A percentile compares a stretch with the other conserved stretches of the same genome.
These are phyloP conservation scores for Nigrospora oryzae DNA, from an alignment of 2,329 filamentous ascomycete species.

Conservation along the genomic window DNA sequence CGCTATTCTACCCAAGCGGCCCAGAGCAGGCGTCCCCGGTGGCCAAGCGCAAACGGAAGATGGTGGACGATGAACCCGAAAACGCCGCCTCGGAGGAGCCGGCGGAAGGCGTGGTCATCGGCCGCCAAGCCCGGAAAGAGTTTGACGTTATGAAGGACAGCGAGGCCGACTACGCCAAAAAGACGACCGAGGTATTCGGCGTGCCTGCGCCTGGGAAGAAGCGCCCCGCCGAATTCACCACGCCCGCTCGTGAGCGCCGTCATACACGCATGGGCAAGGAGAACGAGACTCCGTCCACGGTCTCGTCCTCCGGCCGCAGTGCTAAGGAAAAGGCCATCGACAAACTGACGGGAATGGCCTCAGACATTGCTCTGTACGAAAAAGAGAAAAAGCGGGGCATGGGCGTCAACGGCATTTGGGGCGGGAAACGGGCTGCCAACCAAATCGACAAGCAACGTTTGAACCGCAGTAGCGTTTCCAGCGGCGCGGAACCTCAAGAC, in stretches of 20 bases:
- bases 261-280: constrained; percentile 61
- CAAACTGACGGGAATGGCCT: constrained; percentile 66
- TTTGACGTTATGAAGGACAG: constrained; percentile 36
- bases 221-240: constrained; percentile 30
- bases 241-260: constrained; percentile 39
- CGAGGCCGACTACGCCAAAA: constrained; percentile 24
- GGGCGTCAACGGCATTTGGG: constrained; percentile 42
- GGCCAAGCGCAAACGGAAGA: constrained; percentile 40
- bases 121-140: constrained; percentile 29
- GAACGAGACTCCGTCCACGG: constrained; percentile 67
- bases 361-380: constrained; percentile 83
- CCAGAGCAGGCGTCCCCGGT: constrained; percentile 32
- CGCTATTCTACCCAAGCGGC: constrained; percentile 61
- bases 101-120: constrained; percentile 37
- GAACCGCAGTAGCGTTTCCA: constrained; percentile 26
- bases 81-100: constrained; percentile 39
- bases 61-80: constrained; percentile 39
- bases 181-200: constrained; percentile 22
- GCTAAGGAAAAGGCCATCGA: constrained; percentile 81
- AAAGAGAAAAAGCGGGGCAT: constrained; percentile 80
- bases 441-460: constrained; percentile 41
- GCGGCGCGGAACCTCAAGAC: constrained; percentile 19
- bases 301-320: constrained; percentile 67
- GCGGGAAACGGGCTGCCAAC: constrained; percentile 54
- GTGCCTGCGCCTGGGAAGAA: constrained; percentile 19